Percentiles rank a stretch among this genome's conserved stretches.
phyloP scores from a whole-genome alignment of 306 rosid genomes.

The Rosa lucieae region DNA sequence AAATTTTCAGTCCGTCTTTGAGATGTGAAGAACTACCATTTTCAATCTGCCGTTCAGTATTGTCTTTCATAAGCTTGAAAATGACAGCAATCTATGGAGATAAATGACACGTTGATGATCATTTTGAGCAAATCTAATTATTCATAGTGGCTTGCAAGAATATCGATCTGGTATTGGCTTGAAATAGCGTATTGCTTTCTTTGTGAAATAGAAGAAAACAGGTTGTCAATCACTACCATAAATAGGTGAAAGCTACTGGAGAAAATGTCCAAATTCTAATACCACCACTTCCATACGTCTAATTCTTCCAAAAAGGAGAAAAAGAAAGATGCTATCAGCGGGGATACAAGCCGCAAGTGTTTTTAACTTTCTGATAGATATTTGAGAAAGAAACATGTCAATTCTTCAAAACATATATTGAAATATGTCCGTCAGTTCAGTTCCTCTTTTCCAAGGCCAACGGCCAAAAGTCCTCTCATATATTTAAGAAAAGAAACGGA shows the following conservation, averaged over 20 bases:
- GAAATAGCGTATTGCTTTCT: no score
- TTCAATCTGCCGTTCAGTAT: background rate
- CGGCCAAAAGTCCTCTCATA: constrained; percentile 33
- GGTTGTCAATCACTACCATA: background rate
- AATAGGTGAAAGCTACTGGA: background rate
- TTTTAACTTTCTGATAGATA: background rate
- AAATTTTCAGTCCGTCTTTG: no score
- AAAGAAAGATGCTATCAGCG: background rate
- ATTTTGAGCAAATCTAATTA: background rate
- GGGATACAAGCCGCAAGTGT: background rate
- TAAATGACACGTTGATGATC: no score
- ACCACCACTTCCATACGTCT: background rate
- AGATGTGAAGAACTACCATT: no score
- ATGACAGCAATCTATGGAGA: background rate
- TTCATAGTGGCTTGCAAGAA: background rate
- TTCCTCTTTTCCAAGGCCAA: constrained; percentile 24
- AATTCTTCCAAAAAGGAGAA: background rate
- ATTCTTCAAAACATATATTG: constrained; percentile 15
- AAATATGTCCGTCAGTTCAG: constrained; percentile 22
- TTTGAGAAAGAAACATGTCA: background rate
- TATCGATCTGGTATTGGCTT: no score
- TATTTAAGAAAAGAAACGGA: constrained; percentile 16
- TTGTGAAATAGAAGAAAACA: background rate
- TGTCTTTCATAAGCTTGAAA: background rate
- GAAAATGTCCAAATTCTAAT: background rate